These are phyloP conservation scores for Cadophora gregata DNA, from an alignment of 2,329 filamentous ascomycete species.

Conservation along the genomic window DNA sequence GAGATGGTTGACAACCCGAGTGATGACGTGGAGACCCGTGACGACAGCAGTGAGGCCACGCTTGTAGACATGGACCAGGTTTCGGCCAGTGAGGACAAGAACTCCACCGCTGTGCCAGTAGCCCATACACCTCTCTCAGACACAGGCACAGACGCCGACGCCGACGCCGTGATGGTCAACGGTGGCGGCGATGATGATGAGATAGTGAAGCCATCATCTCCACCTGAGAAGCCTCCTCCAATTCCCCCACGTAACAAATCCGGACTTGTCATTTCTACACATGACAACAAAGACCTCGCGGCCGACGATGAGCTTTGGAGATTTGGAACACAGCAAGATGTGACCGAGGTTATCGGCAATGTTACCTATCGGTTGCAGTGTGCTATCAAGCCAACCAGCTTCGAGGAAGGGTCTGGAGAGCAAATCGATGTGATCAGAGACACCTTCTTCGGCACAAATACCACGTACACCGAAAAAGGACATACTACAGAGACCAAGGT, in stretches of 20 bases:
- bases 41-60: constrained; percentile 47
- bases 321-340: constrained; percentile 77
- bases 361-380: constrained; percentile 90
- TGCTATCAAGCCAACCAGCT: constrained; percentile 75
- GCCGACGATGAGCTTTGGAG: constrained; percentile 43
- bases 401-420: constrained; percentile 69
- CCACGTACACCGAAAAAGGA: constrained; percentile 63
- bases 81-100: background rate
- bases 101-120: background rate
- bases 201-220: constrained; percentile 19
- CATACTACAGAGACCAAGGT: constrained; percentile 50
- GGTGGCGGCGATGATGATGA: constrained; percentile 38
- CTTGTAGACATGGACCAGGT: constrained; percentile 44
- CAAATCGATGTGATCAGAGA: constrained; percentile 83
- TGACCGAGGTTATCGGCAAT: constrained; percentile 93
- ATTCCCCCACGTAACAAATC: constrained; percentile 45
- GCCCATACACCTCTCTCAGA: constrained; percentile 1
- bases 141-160: constrained; percentile 31
- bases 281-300: constrained; percentile 38
- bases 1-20: constrained; percentile 43
- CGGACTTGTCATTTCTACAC: constrained; percentile 41
- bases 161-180: constrained; percentile 46
- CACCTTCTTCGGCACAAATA: constrained; percentile 67
- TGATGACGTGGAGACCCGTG: constrained; percentile 37
- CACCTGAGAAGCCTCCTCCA: constrained; percentile 44